Conservation (phyloP, 2,329 filamentous ascomycete species). For the Cladophialophora bantiana region DNA sequence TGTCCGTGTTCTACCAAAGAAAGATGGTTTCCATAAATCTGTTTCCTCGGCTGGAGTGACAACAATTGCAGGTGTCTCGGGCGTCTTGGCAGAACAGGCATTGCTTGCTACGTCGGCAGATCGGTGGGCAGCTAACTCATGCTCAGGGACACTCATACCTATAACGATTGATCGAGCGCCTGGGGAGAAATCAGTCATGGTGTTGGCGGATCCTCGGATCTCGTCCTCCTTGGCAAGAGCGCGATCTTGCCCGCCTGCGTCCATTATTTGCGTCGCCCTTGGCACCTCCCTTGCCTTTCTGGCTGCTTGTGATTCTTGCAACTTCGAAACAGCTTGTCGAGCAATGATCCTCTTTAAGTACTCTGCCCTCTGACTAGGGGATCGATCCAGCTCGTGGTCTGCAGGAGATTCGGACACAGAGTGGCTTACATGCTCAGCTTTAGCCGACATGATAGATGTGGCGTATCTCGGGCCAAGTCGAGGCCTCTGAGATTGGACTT, state of each 20-base stretch:
- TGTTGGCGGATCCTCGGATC: not conserved
- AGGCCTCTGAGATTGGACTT: conserved; percentile 37
- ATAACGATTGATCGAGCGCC: conserved; percentile 56
- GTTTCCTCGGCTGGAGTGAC: conserved; percentile 54
- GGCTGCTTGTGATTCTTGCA: conserved; percentile 27
- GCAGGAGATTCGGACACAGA: conserved; percentile 7
- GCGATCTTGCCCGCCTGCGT: not conserved
- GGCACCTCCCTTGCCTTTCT: conserved; percentile 9
- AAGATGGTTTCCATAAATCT: conserved; percentile 45
- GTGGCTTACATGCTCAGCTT: conserved; percentile 33
- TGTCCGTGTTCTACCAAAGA: conserved; percentile 36
- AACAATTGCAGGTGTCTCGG: conserved; percentile 54
- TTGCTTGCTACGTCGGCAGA: conserved; percentile 39
- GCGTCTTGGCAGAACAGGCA: conserved; percentile 45
- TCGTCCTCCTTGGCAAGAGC: not conserved
- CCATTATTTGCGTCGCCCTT: not conserved
- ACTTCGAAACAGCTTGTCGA: conserved; percentile 21
- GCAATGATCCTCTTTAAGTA: conserved; percentile 17
- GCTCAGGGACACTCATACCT: conserved; percentile 51
- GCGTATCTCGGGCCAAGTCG: conserved; percentile 29
- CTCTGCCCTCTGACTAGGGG: not conserved
- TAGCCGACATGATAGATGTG: conserved; percentile 36
- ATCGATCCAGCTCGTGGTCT: not conserved
- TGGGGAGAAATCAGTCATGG: conserved; percentile 47
- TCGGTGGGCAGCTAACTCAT: conserved; percentile 42